Percentiles rank a stretch among this genome's conserved stretches.
phyloP scores from a whole-genome alignment of 129 eudicot species.

The Saposhnikovia divaricata region DNA sequence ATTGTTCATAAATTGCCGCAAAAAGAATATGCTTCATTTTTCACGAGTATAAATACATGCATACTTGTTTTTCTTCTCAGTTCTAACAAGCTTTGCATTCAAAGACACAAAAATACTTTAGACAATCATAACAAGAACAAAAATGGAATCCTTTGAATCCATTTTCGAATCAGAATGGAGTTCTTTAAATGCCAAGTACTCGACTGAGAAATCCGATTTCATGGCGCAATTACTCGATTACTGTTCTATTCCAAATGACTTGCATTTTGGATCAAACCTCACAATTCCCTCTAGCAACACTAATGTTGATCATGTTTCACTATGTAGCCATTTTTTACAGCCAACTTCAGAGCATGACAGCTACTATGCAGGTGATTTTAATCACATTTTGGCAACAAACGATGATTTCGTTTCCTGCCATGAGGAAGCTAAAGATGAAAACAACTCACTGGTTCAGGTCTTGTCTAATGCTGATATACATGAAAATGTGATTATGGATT shows the following conservation, averaged over 20 bases:
- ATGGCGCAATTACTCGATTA: background rate
- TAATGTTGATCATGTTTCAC: background rate
- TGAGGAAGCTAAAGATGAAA: background rate
- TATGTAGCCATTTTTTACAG: background rate
- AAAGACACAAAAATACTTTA: background rate
- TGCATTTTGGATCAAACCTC: background rate
- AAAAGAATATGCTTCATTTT: no score
- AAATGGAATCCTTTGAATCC: background rate
- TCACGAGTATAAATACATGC: no score
- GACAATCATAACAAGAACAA: background rate
- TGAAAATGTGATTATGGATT: background rate
- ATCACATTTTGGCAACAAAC: background rate
- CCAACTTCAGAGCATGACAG: background rate
- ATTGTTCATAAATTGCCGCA: no score
- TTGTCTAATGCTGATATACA: background rate
- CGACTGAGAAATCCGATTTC: background rate
- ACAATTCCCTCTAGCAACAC: background rate
- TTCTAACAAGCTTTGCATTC: background rate
- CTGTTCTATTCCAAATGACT: slow-evolving; percentile 6
- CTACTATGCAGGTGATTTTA: background rate
- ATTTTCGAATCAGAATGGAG: background rate
- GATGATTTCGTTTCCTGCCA: background rate
- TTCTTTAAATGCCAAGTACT: background rate
- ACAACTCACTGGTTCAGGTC: background rate
- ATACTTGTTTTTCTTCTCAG: no score